Base-by-base conservation (phyloP, 2,329 filamentous ascomycete genomes). In the Arthrobotrys conoides region DNA sequence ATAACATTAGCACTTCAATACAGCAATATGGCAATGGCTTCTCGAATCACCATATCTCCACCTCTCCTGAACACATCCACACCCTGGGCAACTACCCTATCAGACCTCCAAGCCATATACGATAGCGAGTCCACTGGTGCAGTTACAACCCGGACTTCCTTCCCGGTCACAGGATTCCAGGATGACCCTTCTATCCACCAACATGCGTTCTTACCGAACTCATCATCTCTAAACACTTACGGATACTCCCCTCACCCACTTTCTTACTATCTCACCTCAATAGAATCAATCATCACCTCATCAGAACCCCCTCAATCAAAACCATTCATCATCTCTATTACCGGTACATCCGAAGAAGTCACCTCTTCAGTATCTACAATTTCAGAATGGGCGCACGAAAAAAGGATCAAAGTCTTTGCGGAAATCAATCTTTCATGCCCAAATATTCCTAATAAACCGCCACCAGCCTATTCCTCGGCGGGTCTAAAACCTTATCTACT, bases 391-490 rank as follows among this genome's bases (percentile, higher is more conserved):
- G 77, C 87, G 86, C 24, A 86, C 3, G 75, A 87, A n/a, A 80
- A 82, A 0, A 80, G 83, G 3, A 84, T 89, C 80, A 86, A 87
- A 0, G 85, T 93, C 0, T 90, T 90, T 18, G 89, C 94, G 86
- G 92, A 95, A 84, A 86, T 94, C 82, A 95, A 95, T 82, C 88
- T 94, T 33, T 91, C 89, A 36, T 94, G 92, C 81, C 92, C 92
- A 0, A 94, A 95, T 82, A 94, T 94, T 63, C 86, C 88, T 0
- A 85, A 86, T 18, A 87, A 88, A 57, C 90, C 92, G 0, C 92
- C 92, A 0, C 91, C 92, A 5, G 92, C 92, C 0, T 94, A 94
- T 83, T 87, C 88, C 6, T 83, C 85, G 0, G 80, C 80, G 0
- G 85, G 87, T 0, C 83, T 94, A 1, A 80, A 83, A 0, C 83